Evolutionary conservation across 768 basidiomycete genomes (phyloP).

Genomic region (Panaeolus papilionaceus): DNA sequence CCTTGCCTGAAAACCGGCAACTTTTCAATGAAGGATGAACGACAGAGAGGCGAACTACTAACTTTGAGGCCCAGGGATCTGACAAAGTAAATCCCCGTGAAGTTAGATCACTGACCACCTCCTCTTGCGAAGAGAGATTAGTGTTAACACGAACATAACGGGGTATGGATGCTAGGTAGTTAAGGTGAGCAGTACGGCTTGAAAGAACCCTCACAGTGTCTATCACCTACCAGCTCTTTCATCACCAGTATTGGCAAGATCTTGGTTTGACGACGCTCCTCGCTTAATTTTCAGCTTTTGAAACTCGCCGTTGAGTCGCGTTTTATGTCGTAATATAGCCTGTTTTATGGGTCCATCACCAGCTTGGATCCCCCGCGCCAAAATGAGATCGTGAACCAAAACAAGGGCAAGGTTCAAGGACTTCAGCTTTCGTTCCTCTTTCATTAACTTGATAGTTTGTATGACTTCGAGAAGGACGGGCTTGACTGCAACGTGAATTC

Average conservation of each 20-base stretch:
- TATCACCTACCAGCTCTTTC: slow-evolving; percentile 60
- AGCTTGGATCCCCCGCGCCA: slow-evolving; percentile 86
- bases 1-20: slow-evolving; percentile 48
- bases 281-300: slow-evolving; percentile 82
- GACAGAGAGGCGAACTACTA: slow-evolving; percentile 25
- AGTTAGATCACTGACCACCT: slow-evolving; percentile 64
- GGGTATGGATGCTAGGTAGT: slow-evolving; percentile 65
- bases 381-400: slow-evolving; percentile 89
- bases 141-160: slow-evolving; percentile 90
- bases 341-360: slow-evolving; percentile 91
- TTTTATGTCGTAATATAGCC: slow-evolving; percentile 87
- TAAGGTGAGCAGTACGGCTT: slow-evolving; percentile 20
- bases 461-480: slow-evolving; percentile 76
- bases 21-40: slow-evolving; percentile 16
- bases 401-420: slow-evolving; percentile 81
- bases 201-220: slow-evolving; percentile 13
- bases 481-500: slow-evolving; percentile 63
- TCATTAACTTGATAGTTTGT: slow-evolving; percentile 66
- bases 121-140: slow-evolving; percentile 65
- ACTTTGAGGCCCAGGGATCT: slow-evolving; percentile 62
- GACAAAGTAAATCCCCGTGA: slow-evolving; percentile 60
- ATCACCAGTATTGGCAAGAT: slow-evolving; percentile 68
- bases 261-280: slow-evolving; percentile 67
- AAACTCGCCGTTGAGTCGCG: slow-evolving; percentile 85
- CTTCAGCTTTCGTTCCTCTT: slow-evolving; percentile 79